These are phyloP conservation scores for Cenococcum geophilum DNA, from an alignment of 495 filamentous ascomycete genomes.

Conservation along the genomic window DNA sequence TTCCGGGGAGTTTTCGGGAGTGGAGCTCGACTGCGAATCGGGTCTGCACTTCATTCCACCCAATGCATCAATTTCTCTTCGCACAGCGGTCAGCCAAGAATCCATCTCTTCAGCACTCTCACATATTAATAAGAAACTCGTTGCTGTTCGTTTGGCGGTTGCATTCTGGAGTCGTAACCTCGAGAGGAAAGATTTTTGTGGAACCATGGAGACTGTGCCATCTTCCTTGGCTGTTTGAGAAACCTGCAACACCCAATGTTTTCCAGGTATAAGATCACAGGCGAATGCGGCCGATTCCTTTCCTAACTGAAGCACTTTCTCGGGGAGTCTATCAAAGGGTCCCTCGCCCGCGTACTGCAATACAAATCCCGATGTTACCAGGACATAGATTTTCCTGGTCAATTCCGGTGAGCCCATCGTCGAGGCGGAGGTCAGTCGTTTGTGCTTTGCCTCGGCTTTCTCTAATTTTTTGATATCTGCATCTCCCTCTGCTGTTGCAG, in stretches of 20 bases:
- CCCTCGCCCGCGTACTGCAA: constrained; percentile 85
- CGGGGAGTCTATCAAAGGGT: constrained; percentile 70
- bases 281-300: constrained; percentile 88
- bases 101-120: constrained; percentile 80
- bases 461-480: constrained; percentile 29
- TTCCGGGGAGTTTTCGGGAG: constrained; percentile 26
- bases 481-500: constrained; percentile 35
- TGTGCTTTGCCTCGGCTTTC: constrained; percentile 10
- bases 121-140: constrained; percentile 73
- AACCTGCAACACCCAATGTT: constrained; percentile 87
- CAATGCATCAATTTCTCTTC: constrained; percentile 42
- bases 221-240: constrained; percentile 67
- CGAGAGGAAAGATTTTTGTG: constrained; percentile 60
- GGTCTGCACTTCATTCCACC: constrained; percentile 36
- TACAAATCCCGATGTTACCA: constrained; percentile 75
- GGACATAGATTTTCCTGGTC: constrained; percentile 75
- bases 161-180: constrained; percentile 61
- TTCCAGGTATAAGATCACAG: constrained; percentile 85
- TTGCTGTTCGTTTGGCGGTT: constrained; percentile 52
- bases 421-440: constrained; percentile 47
- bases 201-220: constrained; percentile 42
- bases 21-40: constrained; percentile 10
- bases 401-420: constrained; percentile 61
- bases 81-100: constrained; percentile 58
- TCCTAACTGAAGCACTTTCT: constrained; percentile 77